Percentiles rank a stretch among this genome's conserved stretches.
Evolutionary conservation across 2,329 filamentous ascomycete species (phyloP).

Genomic region (Fusarium agapanthi): DNA sequence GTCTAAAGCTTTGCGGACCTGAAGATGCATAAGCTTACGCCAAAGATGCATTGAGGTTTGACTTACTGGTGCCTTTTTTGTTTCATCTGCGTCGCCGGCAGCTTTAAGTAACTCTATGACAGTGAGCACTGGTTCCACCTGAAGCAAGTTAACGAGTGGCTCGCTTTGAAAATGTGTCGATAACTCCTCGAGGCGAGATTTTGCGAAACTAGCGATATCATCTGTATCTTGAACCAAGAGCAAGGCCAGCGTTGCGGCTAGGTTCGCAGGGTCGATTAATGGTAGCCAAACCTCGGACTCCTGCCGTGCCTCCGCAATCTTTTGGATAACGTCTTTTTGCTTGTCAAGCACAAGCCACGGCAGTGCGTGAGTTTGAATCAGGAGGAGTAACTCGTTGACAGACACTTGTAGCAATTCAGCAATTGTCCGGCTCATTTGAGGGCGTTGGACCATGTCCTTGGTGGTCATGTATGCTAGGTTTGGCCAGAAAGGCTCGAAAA

Average conservation of each 20-base stretch:
- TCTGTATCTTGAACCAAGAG: conserved; percentile 65
- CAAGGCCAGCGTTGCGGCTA: conserved; percentile 66
- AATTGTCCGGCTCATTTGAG: conserved; percentile 82
- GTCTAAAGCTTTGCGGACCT: conserved; percentile 60
- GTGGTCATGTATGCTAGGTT: conserved; percentile 83
- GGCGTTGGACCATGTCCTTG: conserved; percentile 80
- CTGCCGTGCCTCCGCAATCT: conserved; percentile 80
- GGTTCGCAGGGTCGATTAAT: conserved; percentile 64
- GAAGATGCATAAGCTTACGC: conserved; percentile 37
- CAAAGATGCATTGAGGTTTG: not conserved
- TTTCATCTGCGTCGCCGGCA: conserved; percentile 72
- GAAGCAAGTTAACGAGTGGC: conserved; percentile 74
- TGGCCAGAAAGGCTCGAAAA: conserved; percentile 90
- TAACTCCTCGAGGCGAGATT: conserved; percentile 73
- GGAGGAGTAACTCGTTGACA: conserved; percentile 75
- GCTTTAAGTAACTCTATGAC: conserved; percentile 84
- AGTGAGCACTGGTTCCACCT: conserved; percentile 77
- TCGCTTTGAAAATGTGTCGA: conserved; percentile 74
- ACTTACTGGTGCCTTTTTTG: conserved; percentile 66
- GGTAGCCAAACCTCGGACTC: conserved; percentile 68
- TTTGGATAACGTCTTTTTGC: conserved; percentile 79
- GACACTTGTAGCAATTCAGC: conserved; percentile 83
- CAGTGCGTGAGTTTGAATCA: conserved; percentile 82
- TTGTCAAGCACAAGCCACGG: conserved; percentile 86
- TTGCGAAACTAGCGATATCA: conserved; percentile 70